Conservation (phyloP, 495 filamentous ascomycete species). For the Penicillium canariense region DNA sequence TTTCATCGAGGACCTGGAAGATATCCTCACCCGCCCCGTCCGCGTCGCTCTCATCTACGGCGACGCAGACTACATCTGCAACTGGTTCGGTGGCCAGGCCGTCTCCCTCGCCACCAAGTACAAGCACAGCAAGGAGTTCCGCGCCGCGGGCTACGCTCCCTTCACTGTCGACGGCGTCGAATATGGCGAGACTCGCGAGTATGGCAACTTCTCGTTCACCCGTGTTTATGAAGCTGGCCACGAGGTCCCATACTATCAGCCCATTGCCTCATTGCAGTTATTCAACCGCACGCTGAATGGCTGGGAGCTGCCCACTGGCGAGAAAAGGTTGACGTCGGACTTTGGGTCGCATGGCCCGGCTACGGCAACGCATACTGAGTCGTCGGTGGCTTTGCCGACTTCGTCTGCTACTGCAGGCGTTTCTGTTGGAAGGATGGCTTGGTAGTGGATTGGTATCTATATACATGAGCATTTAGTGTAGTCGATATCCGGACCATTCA, state of each 20-base stretch:
- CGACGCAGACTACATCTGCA: conserved; percentile 57
- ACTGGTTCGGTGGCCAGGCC: conserved; percentile 46
- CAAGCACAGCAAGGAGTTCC: conserved; percentile 38
- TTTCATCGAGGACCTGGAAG: conserved; percentile 51
- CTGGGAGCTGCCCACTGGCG: conserved; percentile 55
- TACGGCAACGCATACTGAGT: conserved; percentile 56
- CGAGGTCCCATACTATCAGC: conserved; percentile 58
- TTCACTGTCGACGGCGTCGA: conserved; percentile 40
- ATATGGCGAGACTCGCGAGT: conserved; percentile 53
- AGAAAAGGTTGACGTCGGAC: conserved; percentile 38
- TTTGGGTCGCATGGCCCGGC: conserved; percentile 46
- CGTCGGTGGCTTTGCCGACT: conserved; percentile 47
- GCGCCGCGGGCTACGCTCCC: conserved; percentile 46
- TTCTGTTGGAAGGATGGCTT: not conserved
- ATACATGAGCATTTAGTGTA: too few species aligned
- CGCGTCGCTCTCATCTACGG: conserved; percentile 69
- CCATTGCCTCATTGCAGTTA: conserved; percentile 47
- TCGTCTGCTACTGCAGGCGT: not conserved
- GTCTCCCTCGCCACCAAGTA: conserved; percentile 42
- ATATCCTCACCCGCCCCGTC: conserved; percentile 52
- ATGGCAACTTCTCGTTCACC: conserved; percentile 56
- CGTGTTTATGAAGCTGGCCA: conserved; percentile 59
- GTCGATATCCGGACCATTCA: too few species aligned
- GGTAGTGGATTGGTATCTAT: too few species aligned
- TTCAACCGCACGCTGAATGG: conserved; percentile 54